Conservation (phyloP, 2,329 filamentous ascomycete species). For the Cytospora schulzeri region DNA sequence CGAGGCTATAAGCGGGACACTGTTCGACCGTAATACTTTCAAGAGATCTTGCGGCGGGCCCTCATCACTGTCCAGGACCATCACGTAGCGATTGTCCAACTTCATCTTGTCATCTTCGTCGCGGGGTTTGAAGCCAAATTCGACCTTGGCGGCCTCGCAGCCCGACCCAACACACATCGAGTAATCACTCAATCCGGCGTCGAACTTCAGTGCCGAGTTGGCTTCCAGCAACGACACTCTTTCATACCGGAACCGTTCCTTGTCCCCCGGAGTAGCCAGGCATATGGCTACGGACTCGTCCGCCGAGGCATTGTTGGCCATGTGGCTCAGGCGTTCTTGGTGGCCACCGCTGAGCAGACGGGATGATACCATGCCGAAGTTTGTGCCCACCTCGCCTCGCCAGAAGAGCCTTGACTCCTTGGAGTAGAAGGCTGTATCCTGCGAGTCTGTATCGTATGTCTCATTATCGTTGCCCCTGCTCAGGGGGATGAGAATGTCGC, state of each 20-base stretch:
- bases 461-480: conserved; percentile 37
- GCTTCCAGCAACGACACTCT: conserved; percentile 55
- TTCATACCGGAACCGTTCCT: conserved; percentile 56
- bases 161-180: conserved; percentile 54
- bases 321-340: conserved; percentile 70
- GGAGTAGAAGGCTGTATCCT: conserved; percentile 56
- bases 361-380: conserved; percentile 51
- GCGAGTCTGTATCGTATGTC: conserved; percentile 48
- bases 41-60: conserved; percentile 64
- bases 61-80: conserved; percentile 71
- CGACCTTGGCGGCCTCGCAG: conserved; percentile 53
- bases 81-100: conserved; percentile 68
- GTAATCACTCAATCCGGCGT: conserved; percentile 61
- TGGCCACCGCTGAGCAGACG: conserved; percentile 67
- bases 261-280: conserved; percentile 47
- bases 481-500: conserved; percentile 75
- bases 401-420: conserved; percentile 72
- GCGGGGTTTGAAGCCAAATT: conserved; percentile 51
- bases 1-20: conserved; percentile 69
- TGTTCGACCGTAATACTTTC: conserved; percentile 65
- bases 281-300: conserved; percentile 56
- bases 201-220: conserved; percentile 54
- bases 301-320: conserved; percentile 61
- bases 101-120: conserved; percentile 49
- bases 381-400: conserved; percentile 64